Percentiles rank a stretch among this genome's conserved stretches.
Conservation (phyloP, 495 filamentous ascomycete species). For the Melanomma pulvis-pyrius region DNA sequence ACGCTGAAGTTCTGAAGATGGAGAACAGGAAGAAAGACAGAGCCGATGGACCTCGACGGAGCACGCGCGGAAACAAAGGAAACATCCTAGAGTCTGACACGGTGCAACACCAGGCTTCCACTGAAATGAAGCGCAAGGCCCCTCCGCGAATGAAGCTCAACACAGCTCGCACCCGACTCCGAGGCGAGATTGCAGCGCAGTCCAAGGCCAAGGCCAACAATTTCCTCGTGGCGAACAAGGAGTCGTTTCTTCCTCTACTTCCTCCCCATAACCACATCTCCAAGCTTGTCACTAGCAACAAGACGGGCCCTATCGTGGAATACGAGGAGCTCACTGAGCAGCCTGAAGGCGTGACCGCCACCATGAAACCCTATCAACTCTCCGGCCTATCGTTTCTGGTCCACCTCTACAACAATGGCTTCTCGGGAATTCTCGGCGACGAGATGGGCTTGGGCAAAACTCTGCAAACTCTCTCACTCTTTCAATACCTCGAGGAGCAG, state of each 20-base stretch:
- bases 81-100: constrained; percentile 28
- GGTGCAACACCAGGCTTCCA: background rate
- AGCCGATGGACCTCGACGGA: constrained; percentile 11
- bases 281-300: constrained; percentile 45
- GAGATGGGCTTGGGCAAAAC: constrained; percentile 71
- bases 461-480: constrained; percentile 60
- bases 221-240: constrained; percentile 57
- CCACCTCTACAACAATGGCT: constrained; percentile 60
- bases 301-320: constrained; percentile 36
- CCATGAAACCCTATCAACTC: constrained; percentile 67
- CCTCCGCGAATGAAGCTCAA: constrained; percentile 21
- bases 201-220: constrained; percentile 53
- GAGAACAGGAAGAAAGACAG: constrained; percentile 7
- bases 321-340: constrained; percentile 55
- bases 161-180: constrained; percentile 49
- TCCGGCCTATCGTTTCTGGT: constrained; percentile 64
- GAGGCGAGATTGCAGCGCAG: constrained; percentile 52
- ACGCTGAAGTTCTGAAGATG: constrained; percentile 18
- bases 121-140: background rate
- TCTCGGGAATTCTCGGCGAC: constrained; percentile 62
- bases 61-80: background rate
- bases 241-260: constrained; percentile 58
- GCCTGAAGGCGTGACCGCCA: constrained; percentile 53
- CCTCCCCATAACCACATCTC: constrained; percentile 57
- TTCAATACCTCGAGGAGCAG: constrained; percentile 54